A percentile compares a stretch with the other conserved stretches of the same genome.
These are phyloP conservation scores for Cubamyces sp. DNA, from an alignment of 768 basidiomycete genomes.

Conservation along the genomic window DNA sequence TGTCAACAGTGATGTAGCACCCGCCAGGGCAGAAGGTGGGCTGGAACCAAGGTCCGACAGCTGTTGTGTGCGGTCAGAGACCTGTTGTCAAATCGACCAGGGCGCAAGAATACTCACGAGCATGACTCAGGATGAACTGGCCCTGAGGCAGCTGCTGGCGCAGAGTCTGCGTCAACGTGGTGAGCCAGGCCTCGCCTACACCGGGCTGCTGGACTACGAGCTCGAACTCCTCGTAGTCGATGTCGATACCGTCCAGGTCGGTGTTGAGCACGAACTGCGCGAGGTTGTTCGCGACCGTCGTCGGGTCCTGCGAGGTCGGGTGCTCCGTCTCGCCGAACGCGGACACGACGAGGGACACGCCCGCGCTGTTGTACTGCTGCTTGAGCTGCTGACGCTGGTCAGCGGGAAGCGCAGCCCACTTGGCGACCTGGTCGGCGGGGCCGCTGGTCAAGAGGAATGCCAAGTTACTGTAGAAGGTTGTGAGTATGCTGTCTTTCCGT, in stretches of 20 bases:
- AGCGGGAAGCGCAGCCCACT: constrained; percentile 45
- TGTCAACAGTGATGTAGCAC: constrained; percentile 44
- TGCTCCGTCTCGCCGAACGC: constrained; percentile 51
- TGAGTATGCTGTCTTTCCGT: too few relatives aligned
- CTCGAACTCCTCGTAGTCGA: constrained; percentile 60
- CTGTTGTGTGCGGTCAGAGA: constrained; percentile 27
- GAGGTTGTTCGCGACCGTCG: constrained; percentile 44
- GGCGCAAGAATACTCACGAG: constrained; percentile 27
- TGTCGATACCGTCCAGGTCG: constrained; percentile 54
- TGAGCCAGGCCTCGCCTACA: constrained; percentile 52
- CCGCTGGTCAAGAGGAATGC: constrained; percentile 48
- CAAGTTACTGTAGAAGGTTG: constrained; percentile 36
- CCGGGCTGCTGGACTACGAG: constrained; percentile 59
- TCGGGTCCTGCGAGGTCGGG: constrained; percentile 48
- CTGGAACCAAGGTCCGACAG: constrained; percentile 50
- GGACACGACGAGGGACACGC: constrained; percentile 61
- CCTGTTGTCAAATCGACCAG: too few relatives aligned
- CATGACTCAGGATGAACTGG: constrained; percentile 41
- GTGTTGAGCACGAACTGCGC: constrained; percentile 51
- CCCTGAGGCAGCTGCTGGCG: constrained; percentile 39
- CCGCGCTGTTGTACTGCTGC: constrained; percentile 53
- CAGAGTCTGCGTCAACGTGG: constrained; percentile 40
- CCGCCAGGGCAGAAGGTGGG: constrained; percentile 40
- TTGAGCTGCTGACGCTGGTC: constrained; percentile 45
- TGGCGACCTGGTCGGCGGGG: constrained; percentile 46